Evolutionary conservation across 2,329 filamentous ascomycete genomes (phyloP).

Genomic region (Ophiostoma piceae): DNA sequence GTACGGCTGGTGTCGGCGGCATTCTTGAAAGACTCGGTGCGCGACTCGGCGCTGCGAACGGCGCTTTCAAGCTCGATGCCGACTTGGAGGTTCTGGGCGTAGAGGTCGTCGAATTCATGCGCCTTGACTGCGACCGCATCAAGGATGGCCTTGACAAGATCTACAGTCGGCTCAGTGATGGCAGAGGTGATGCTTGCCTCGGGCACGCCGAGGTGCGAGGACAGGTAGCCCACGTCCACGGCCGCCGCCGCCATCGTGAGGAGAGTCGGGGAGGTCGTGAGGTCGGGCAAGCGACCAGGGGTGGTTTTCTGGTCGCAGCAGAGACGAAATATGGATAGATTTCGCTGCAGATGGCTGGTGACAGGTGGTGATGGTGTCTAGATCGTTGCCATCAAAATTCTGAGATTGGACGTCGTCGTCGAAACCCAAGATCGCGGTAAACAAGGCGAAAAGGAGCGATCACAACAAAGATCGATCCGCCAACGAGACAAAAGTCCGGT

Average conservation of each 20-base stretch:
- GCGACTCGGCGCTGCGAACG: slow-evolving; percentile 75
- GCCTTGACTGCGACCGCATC: slow-evolving; percentile 71
- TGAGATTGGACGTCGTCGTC: neutral
- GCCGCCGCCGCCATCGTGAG: slow-evolving; percentile 53
- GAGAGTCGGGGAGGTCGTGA: neutral
- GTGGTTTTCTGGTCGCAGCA: neutral
- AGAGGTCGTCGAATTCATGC: slow-evolving; percentile 73
- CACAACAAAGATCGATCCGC: neutral
- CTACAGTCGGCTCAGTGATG: slow-evolving; percentile 65
- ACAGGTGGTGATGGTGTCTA: neutral
- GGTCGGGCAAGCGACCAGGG: neutral
- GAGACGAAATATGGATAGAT: neutral
- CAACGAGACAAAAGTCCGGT: neutral
- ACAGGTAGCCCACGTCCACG: slow-evolving; percentile 68
- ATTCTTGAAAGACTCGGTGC: slow-evolving; percentile 73
- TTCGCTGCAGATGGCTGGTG: neutral
- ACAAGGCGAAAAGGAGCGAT: neutral
- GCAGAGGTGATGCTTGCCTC: slow-evolving; percentile 57
- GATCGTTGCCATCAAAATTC: neutral
- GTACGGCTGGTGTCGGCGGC: slow-evolving; percentile 77
- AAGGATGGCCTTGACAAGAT: slow-evolving; percentile 71
- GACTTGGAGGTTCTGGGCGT: slow-evolving; percentile 78
- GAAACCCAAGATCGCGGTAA: slow-evolving; percentile 8
- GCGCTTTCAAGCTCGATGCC: slow-evolving; percentile 93
- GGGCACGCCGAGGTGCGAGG: slow-evolving; percentile 64